Percentiles rank a stretch among this genome's conserved stretches.
phyloP scores from a whole-genome alignment of 352 stramenopile species.

The Pythium rhizo-oryzae region DNA sequence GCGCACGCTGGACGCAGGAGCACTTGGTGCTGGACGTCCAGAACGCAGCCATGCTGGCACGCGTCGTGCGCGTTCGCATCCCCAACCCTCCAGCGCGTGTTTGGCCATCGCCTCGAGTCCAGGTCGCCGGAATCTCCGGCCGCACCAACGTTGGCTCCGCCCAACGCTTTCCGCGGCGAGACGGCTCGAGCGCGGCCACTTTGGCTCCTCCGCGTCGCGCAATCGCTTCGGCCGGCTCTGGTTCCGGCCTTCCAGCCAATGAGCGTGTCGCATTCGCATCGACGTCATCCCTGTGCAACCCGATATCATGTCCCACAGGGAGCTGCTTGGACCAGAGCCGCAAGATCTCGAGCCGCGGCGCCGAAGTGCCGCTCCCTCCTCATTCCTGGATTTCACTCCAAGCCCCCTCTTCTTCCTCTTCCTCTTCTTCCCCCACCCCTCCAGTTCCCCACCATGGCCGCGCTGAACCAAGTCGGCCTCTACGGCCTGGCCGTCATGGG shows the following conservation, averaged over 20 bases:
- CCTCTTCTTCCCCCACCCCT: slow-evolving; percentile 4
- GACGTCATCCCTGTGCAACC: slow-evolving; percentile 30
- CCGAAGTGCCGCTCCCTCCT: too few species aligned
- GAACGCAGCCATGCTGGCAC: not conserved
- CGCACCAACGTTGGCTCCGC: not conserved
- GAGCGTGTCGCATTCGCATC: slow-evolving; percentile 13
- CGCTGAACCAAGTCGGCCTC: slow-evolving; percentile 86
- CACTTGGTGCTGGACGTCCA: not conserved
- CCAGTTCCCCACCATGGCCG: slow-evolving; percentile 36
- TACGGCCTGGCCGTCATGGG: slow-evolving; percentile 95
- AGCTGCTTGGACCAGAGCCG: slow-evolving; percentile 13
- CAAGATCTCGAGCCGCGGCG: too few species aligned
- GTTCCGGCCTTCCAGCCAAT: slow-evolving; percentile 23
- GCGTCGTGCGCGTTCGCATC: not conserved
- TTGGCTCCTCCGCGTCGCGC: slow-evolving; percentile 11
- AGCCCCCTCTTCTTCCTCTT: not conserved
- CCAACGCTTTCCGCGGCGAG: not conserved
- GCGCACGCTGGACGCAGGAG: not conserved
- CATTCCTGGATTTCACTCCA: slow-evolving; percentile 22
- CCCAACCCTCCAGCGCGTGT: not conserved
- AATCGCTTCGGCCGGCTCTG: slow-evolving; percentile 23
- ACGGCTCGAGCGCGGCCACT: not conserved
- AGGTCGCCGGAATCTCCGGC: not conserved
- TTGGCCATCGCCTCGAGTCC: not conserved
- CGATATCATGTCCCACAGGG: slow-evolving; percentile 19